phyloP scores from a whole-genome alignment of 805 yeast species.

The Myxozyma geophila region DNA sequence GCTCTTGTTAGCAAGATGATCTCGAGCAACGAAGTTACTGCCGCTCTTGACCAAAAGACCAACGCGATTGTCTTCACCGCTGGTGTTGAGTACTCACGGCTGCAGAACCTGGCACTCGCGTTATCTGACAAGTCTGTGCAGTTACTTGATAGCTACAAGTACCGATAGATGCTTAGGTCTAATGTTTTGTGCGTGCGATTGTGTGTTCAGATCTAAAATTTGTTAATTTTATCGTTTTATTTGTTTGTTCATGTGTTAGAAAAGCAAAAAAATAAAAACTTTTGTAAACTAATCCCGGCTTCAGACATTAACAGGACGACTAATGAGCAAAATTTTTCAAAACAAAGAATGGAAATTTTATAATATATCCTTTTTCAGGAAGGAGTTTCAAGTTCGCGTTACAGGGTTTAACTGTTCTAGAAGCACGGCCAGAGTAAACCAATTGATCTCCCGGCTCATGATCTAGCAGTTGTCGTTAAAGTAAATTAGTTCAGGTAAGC shows the following conservation, averaged over 20 bases:
- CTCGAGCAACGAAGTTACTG: conserved; percentile 74
- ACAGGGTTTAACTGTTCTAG: no score
- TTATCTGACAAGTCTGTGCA: conserved; percentile 80
- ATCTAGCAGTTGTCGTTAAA: no score
- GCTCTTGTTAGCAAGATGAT: conserved; percentile 76
- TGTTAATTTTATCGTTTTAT: background rate
- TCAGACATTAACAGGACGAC: background rate
- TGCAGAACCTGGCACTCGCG: conserved; percentile 85
- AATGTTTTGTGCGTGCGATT: background rate
- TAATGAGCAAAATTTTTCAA: no score
- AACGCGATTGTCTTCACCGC: conserved; percentile 68
- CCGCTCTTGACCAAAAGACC: conserved; percentile 70
- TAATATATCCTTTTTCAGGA: no score
- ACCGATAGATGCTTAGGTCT: conserved; percentile 17
- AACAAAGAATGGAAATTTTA: no score
- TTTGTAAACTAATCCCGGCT: background rate
- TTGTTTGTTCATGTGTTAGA: background rate
- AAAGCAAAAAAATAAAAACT: no score
- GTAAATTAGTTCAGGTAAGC: no score
- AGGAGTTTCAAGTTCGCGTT: no score
- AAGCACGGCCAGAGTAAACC: no score
- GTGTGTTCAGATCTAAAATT: no score
- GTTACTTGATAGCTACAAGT: conserved; percentile 58
- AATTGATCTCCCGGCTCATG: no score
- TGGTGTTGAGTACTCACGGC: conserved; percentile 77